These are phyloP conservation scores for Leptographium lundbergii DNA, from an alignment of 2,329 filamentous ascomycete species.

Conservation along the genomic window DNA sequence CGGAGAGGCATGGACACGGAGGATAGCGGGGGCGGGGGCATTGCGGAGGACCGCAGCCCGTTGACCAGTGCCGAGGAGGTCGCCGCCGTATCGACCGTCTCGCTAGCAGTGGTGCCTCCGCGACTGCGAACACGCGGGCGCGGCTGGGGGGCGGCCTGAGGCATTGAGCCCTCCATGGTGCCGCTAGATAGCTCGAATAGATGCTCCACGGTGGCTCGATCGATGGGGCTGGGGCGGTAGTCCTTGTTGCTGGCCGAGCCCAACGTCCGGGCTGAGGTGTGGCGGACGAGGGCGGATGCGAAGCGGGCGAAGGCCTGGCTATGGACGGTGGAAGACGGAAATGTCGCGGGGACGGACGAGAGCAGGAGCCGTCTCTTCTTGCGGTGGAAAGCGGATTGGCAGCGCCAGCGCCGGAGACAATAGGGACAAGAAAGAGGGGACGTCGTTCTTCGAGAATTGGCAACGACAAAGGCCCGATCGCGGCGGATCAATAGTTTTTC, in stretches of 20 bases:
- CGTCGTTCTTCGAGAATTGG: conserved; percentile 25
- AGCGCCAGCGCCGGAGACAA: conserved; percentile 22
- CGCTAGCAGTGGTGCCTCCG: neutral
- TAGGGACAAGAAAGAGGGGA: conserved; percentile 15
- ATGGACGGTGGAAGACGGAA: neutral
- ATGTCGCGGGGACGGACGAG: neutral
- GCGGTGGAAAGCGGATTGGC: conserved; percentile 24
- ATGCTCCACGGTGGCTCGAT: conserved; percentile 10
- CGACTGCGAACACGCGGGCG: conserved; percentile 3
- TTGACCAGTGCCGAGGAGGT: conserved; percentile 8
- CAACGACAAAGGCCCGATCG: conserved; percentile 28
- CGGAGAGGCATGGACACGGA: neutral
- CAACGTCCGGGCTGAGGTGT: neutral
- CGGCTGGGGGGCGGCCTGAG: conserved; percentile 2
- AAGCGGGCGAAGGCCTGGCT: neutral
- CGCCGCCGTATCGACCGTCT: conserved; percentile 4
- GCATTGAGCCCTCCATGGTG: conserved; percentile 6
- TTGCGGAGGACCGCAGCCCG: conserved; percentile 15
- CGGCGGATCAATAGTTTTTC: conserved; percentile 28
- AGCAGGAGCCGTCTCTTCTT: conserved; percentile 18
- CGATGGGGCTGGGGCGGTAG: conserved; percentile 7
- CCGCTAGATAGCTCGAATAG: conserved; percentile 5
- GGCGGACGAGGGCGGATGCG: neutral
- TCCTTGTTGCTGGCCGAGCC: neutral
- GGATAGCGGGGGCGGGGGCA: conserved; percentile 19